These are phyloP conservation scores for Acer campestre DNA, from an alignment of 345 rosid genomes.

Conservation along the genomic window DNA sequence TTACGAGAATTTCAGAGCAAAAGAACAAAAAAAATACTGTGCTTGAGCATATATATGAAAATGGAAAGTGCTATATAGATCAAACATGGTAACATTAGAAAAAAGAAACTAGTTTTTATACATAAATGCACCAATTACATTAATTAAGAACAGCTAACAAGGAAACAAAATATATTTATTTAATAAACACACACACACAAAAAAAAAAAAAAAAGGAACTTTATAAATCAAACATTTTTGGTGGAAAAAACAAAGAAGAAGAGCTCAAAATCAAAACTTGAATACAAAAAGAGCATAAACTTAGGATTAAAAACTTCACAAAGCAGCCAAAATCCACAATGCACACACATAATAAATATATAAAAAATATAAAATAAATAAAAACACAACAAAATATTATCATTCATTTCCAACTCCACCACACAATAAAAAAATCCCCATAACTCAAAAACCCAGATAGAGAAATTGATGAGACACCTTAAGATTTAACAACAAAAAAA, in stretches of 20 bases:
- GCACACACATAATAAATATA: neutral
- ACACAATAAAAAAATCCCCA: neutral
- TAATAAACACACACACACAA: neutral
- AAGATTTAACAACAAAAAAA: too few species aligned
- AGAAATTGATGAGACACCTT: neutral
- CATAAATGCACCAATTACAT: constrained; percentile 7
- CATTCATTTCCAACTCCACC: neutral
- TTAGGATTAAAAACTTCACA: neutral
- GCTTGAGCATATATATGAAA: too few species aligned
- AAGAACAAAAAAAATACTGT: too few species aligned
- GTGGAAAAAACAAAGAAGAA: neutral
- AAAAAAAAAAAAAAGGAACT: neutral
- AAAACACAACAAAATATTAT: neutral
- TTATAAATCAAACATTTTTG: neutral
- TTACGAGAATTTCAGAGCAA: too few species aligned
- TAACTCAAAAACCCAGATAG: constrained; percentile 5
- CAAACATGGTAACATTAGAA: constrained; percentile 7
- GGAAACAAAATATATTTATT: neutral
- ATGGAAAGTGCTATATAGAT: neutral
- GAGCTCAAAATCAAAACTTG: neutral
- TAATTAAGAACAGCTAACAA: neutral
- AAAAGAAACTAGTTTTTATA: neutral
- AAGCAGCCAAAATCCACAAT: neutral
- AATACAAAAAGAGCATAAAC: neutral
- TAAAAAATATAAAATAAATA: neutral